Conservation (phyloP, 2,329 filamentous ascomycete species). For the Hymenoscyphus occultus region DNA sequence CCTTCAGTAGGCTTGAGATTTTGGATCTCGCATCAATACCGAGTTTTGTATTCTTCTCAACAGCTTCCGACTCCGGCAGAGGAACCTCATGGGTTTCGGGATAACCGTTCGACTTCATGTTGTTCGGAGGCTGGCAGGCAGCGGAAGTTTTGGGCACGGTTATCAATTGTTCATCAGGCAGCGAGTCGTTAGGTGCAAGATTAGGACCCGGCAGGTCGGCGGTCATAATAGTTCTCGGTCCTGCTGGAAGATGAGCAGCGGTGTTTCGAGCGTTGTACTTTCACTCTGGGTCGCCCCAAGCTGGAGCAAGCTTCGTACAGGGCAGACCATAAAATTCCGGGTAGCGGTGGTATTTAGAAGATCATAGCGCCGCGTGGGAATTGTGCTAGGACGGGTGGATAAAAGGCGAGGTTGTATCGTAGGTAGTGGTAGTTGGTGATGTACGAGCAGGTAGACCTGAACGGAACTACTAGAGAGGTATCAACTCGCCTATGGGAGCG, state of each 20-base stretch:
- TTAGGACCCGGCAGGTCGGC: slow-evolving; percentile 28
- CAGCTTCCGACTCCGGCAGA: slow-evolving; percentile 19
- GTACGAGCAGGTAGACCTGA: not conserved
- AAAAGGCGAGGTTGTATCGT: not conserved
- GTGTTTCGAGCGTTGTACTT: slow-evolving; percentile 28
- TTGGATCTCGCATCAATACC: slow-evolving; percentile 31
- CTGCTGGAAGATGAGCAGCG: slow-evolving; percentile 16
- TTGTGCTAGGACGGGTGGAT: not conserved
- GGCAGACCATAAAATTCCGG: slow-evolving; percentile 7
- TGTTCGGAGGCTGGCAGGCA: slow-evolving; percentile 27
- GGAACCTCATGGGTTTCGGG: slow-evolving; percentile 23
- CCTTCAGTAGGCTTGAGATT: slow-evolving; percentile 47
- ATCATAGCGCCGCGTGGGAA: not conserved
- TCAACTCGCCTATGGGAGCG: not conserved
- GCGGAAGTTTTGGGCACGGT: slow-evolving; percentile 32
- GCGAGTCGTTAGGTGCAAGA: slow-evolving; percentile 30
- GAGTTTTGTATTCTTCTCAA: slow-evolving; percentile 25
- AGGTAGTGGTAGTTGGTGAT: not conserved
- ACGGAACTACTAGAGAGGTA: not conserved
- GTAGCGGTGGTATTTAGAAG: not conserved
- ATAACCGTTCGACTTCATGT: slow-evolving; percentile 24
- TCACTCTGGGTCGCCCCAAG: slow-evolving; percentile 19
- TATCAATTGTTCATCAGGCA: slow-evolving; percentile 31
- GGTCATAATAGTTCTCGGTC: slow-evolving; percentile 28
- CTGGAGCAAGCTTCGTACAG: slow-evolving; percentile 12